phyloP scores from a whole-genome alignment of 495 filamentous ascomycete species.

The Penicillium verhagenii region DNA sequence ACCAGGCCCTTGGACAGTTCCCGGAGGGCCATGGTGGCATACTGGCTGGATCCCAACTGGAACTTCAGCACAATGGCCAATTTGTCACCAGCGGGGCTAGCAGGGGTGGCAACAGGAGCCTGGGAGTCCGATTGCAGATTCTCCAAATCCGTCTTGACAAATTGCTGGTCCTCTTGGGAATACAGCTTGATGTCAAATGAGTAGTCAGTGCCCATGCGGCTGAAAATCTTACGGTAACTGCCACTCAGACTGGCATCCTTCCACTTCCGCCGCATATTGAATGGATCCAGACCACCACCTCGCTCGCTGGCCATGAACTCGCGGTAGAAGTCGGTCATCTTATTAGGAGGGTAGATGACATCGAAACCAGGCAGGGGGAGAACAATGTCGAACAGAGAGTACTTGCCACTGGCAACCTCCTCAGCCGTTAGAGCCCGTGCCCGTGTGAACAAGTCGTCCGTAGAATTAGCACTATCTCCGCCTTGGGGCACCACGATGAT shows the following conservation, averaged over 20 bases:
- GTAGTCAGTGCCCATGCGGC: slow-evolving; percentile 55
- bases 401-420: slow-evolving; percentile 77
- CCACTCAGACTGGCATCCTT: slow-evolving; percentile 88
- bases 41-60: slow-evolving; percentile 80
- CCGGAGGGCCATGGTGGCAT: slow-evolving; percentile 90
- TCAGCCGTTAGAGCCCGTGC: slow-evolving; percentile 72
- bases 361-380: slow-evolving; percentile 92
- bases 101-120: slow-evolving; percentile 2
- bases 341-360: slow-evolving; percentile 79
- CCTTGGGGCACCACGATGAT: slow-evolving; percentile 58
- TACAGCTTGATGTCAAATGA: slow-evolving; percentile 70
- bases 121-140: slow-evolving; percentile 27
- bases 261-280: slow-evolving; percentile 81
- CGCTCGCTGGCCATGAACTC: slow-evolving; percentile 76
- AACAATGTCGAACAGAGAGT: slow-evolving; percentile 86
- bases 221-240: slow-evolving; percentile 80
- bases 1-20: slow-evolving; percentile 77
- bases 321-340: slow-evolving; percentile 76
- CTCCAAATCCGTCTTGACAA: slow-evolving; percentile 83
- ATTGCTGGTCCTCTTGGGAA: slow-evolving; percentile 68
- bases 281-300: slow-evolving; percentile 76
- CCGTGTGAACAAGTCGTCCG: slow-evolving; percentile 64
- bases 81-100: slow-evolving; percentile 42
- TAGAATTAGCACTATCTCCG: slow-evolving; percentile 52
- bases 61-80: slow-evolving; percentile 84